Base-by-base conservation (phyloP, 2,329 filamentous ascomycete genomes). In the Cladosporium halotolerans region DNA sequence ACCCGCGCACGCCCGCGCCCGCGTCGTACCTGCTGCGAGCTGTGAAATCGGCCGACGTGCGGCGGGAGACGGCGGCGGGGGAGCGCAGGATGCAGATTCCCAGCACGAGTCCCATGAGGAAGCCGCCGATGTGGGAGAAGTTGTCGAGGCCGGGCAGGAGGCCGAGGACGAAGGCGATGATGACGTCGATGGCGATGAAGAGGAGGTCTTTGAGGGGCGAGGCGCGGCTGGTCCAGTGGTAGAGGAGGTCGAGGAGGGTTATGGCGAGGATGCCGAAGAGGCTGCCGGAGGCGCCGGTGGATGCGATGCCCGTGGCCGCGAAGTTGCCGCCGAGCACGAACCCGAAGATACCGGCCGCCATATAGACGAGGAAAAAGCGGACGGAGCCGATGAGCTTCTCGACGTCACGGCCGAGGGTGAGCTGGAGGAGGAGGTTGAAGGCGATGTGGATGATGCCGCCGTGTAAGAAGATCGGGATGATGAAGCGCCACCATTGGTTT, bases 401-500 rank as follows among this genome's bases (percentile, higher is more conserved):
- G 82, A 99, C 95, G 63, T 99, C 93, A 39, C 86, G 84, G 31
- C 87, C 93, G 52, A 97, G 81, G 0, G 89, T 95, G 64, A 96
- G 72, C 69, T 99, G 93, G 18, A 96, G 79, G 7, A 97, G 79
- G 72, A 99, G 79, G 71, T 99, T 99, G 79, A 97, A 96, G 13
- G 83, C 88, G 55, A 99, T 96, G 67, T 99, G 93, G 58, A 99
- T 85, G 53, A 99, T 73, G 11, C 93, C 93, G 1, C 89, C 90
- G 65, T 99, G 93, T 63, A 99, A 76, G 73, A 99, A 99, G 57
- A 99, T 96, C 38, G 93, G 92, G 1, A 86, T 75, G 66, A 99
- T 96, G 74, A 99, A 97, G 56, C 93, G 87, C 72, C 82, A 99
- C 93, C 93, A 99, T 70, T 99, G 93, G 67, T 97, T 84, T 0